Evolutionary conservation across 192 early-diverging fungal genomes (phyloP), one percentile per base, ranked within the genome.

Genomic region (Mortierella antarctica): DNA sequence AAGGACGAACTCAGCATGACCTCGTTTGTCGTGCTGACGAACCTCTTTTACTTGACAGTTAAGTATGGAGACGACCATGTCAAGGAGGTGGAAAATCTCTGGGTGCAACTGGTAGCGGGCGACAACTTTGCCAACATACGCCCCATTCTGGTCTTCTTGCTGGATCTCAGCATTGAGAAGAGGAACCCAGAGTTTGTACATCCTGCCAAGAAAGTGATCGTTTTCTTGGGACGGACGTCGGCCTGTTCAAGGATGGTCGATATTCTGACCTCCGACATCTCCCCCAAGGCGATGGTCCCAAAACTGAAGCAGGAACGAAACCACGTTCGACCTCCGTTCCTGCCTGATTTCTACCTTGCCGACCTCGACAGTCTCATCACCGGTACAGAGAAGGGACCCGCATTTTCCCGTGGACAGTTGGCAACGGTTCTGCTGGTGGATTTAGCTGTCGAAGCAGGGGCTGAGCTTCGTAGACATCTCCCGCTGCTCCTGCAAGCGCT

Each of bases 41-140:
- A 95, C 71, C 65, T 97, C 2, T 94, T 94, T 62, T 96, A 92
- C 67, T 85, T 97, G 31, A 97, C 94, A 9, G 85, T 95, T 50
- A 91, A 89, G 58, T 94, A 91, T 74, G 93, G 93, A 23, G 93
- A 96, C 70, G 84, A 90, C 8, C 92, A 90, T 76, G 85, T 93
- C 21, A 83, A 87, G 39, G 95, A 96, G 73, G 82, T 96, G 5
- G 93, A 94, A 62, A 82, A 87, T 13, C 55, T 96, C 12, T 96
- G 95, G 95, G 84, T 85, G 42, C 90, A 94, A 64, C 82, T 96
- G 40, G 86, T 94, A 8, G 74, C 81, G 12, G 81, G 84, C 5
- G 89, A 90, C 51, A 83, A 89, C 65, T 85, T 83, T 63, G 82
- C 75, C 21, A 90, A 90, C 57, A 82, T 93, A n/a, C 84, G 76